Conservation (phyloP, 78 protist genomes). For the Bigelowiella natans region DNA sequence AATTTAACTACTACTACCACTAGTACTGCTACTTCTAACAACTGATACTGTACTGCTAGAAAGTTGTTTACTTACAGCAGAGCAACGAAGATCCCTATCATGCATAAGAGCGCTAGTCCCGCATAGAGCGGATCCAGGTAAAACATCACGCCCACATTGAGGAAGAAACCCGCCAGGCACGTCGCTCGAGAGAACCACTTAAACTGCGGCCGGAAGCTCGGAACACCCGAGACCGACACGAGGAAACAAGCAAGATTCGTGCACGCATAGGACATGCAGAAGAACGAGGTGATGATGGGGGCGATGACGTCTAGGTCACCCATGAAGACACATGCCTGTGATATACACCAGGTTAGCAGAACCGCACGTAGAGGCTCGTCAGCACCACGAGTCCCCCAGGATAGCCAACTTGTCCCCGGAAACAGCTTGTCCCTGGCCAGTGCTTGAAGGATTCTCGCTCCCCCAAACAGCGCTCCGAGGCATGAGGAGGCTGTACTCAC, state of each 20-base stretch:
- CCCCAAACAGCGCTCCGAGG: slow-evolving; percentile 39
- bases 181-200: neutral
- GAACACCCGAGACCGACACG: slow-evolving; percentile 16
- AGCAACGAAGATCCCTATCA: neutral
- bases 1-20: neutral
- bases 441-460: slow-evolving; percentile 53
- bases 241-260: slow-evolving; percentile 59
- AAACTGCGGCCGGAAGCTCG: slow-evolving; percentile 50
- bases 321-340: slow-evolving; percentile 10
- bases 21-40: neutral
- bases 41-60: neutral
- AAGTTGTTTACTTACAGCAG: neutral
- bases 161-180: slow-evolving; percentile 39
- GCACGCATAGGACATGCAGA: slow-evolving; percentile 45
- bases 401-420: slow-evolving; percentile 16
- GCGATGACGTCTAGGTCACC: slow-evolving; percentile 62
- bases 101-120: neutral
- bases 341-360: slow-evolving; percentile 12
- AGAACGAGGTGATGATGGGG: slow-evolving; percentile 49
- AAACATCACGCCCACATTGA: slow-evolving; percentile 23
- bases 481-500: slow-evolving; percentile 36
- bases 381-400: too few species aligned
- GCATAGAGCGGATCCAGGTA: neutral
- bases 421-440: slow-evolving; percentile 46
- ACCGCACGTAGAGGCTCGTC: slow-evolving; percentile 42